Conservation (phyloP, 495 filamentous ascomycete species). For the Daldinia childiae region DNA sequence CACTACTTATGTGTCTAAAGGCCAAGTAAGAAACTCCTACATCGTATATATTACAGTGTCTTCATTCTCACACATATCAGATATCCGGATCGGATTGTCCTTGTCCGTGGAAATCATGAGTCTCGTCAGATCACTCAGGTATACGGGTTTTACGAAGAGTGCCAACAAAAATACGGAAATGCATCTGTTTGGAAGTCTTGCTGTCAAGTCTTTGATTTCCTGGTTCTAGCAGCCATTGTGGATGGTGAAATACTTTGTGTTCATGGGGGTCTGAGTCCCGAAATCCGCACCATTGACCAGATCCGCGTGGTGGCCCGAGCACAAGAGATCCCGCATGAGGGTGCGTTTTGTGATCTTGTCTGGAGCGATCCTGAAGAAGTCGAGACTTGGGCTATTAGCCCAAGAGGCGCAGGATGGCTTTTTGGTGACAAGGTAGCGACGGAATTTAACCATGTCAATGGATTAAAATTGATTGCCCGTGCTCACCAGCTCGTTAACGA, state of each 20-base stretch:
- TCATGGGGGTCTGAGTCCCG: conserved; percentile 94
- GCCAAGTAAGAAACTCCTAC: conserved; percentile 75
- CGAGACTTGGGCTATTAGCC: conserved; percentile 96
- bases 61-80: conserved; percentile 57
- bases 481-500: conserved; percentile 98
- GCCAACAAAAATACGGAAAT: conserved; percentile 96
- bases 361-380: conserved; percentile 99
- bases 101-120: conserved; percentile 97
- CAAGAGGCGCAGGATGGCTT: conserved; percentile 94
- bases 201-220: conserved; percentile 98
- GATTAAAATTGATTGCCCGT: conserved; percentile 90
- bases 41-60: background rate
- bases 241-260: conserved; percentile 97
- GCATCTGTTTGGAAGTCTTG: conserved; percentile 99
- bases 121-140: conserved; percentile 98
- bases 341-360: conserved; percentile 96
- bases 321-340: conserved; percentile 98
- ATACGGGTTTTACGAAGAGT: conserved; percentile 99
- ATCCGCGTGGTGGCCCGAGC: conserved; percentile 96
- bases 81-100: conserved; percentile 92
- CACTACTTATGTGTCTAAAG: conserved; percentile 93
- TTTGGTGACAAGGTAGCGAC: conserved; percentile 97
- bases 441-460: conserved; percentile 99
- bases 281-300: conserved; percentile 96
- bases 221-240: conserved; percentile 94